Evolutionary conservation across 2,329 filamentous ascomycete species (phyloP), one percentile per base, ranked within the genome.

Genomic region (Dactylellina leptospora): DNA sequence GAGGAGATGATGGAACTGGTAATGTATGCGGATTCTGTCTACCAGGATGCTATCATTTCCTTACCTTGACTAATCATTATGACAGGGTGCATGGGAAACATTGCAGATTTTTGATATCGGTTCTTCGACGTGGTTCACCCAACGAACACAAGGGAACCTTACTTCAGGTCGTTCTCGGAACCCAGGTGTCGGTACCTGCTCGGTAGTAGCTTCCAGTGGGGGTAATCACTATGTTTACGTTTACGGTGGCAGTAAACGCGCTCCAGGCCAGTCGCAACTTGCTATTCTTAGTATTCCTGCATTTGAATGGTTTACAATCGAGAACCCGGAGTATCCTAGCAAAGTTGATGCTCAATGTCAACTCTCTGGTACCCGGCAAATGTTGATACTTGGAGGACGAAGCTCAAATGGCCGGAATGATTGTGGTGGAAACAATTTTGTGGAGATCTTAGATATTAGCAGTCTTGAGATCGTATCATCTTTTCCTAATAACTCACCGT

Each of bases 71-170:
- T 28, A n/a, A 23, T 44, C 53, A 54, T 56, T 50, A 47, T 54
- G 9, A 45, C 30, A 73, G 69, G 69, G 69, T 38, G 60, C 69
- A 13, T 73, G 69, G 69, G 61, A 73, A 6, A 50, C 56, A 5
- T n/a, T 73, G 9, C 69, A 66, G 62, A 50, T 73, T 9, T 73
- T 73, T 25, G 69, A 73, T 27, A 68, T 73, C 28, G 61, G 40
- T 1, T 54, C 69, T 4, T 73, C 69, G 4, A 73, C 69, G 10
- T 73, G 69, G 69, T 73, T 61, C 40, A 55, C 50, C 33, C 69
- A 73, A 40, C 20, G 20, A 20, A 73, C 69, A 10, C 16, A 18
- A 27, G 69, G 69, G 5, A 68, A 73, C 22, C 47, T 73, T 36
- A 73, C 54, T 16, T 73, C 69, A 8, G 69, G 69, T 20, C 42